Conservation (phyloP, 2,329 filamentous ascomycete genomes). For the Colletotrichum horii region DNA sequence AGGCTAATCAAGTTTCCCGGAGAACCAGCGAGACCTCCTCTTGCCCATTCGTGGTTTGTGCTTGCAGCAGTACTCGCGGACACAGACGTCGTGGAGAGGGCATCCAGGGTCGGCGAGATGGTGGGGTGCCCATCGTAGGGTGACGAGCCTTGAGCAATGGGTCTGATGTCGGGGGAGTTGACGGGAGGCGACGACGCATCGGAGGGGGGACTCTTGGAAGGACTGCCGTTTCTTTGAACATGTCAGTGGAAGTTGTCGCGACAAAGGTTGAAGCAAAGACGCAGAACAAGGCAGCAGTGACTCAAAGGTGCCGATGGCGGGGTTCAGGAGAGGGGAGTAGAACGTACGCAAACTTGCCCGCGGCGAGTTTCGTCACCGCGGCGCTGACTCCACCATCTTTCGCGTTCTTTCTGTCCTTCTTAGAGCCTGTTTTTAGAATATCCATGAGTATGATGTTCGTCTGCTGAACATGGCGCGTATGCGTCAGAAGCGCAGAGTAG, state of each 20-base stretch:
- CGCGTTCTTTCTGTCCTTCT: constrained; percentile 61
- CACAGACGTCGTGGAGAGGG: constrained; percentile 53
- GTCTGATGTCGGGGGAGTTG: constrained; percentile 52
- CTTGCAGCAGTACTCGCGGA: constrained; percentile 53
- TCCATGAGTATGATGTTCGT: neutral
- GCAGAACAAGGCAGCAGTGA: constrained; percentile 23
- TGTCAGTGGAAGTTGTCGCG: constrained; percentile 12
- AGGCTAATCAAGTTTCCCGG: constrained; percentile 58
- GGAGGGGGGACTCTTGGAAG: constrained; percentile 34
- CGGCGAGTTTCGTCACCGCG: constrained; percentile 57
- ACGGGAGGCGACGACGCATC: constrained; percentile 42
- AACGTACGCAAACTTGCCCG: constrained; percentile 58
- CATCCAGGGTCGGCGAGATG: constrained; percentile 53
- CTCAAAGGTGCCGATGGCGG: constrained; percentile 28
- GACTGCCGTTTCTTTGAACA: constrained; percentile 33
- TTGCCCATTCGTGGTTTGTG: constrained; percentile 51
- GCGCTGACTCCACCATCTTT: constrained; percentile 59
- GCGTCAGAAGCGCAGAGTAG: neutral
- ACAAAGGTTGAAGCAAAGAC: constrained; percentile 27
- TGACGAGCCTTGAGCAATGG: constrained; percentile 33
- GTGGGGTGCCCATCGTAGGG: constrained; percentile 48
- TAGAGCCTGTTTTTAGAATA: constrained; percentile 37
- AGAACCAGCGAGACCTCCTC: constrained; percentile 51
- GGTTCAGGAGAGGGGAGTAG: neutral
- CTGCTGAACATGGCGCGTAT: neutral